phyloP scores from a whole-genome alignment of 2,329 filamentous ascomycete genomes.

The Xylariaceae sp. region DNA sequence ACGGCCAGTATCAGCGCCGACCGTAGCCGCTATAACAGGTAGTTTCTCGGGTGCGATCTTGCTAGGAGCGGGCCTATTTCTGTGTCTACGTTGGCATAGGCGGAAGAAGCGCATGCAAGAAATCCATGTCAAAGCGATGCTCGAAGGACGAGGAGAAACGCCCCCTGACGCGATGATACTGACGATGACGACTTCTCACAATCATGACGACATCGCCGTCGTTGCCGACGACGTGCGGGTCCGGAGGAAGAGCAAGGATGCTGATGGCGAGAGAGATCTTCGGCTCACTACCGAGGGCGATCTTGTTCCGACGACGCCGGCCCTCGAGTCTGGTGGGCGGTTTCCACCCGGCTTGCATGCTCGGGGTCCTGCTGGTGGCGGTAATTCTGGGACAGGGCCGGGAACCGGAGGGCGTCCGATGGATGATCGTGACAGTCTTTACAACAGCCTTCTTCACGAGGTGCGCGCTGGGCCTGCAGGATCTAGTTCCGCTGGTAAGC shows the following conservation, averaged over 20 bases:
- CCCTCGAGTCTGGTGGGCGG: constrained; percentile 22
- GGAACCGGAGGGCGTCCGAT: background rate
- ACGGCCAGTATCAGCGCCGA: constrained; percentile 9
- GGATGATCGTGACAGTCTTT: constrained; percentile 13
- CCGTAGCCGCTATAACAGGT: constrained; percentile 24
- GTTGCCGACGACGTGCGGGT: background rate
- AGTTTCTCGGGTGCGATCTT: constrained; percentile 25
- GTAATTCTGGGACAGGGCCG: background rate
- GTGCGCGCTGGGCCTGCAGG: constrained; percentile 13
- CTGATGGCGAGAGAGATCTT: constrained; percentile 4
- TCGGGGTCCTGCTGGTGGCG: constrained; percentile 3
- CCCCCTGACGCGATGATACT: constrained; percentile 2
- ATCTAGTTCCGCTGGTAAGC: constrained; percentile 11
- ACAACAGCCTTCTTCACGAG: constrained; percentile 16
- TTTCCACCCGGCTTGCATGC: constrained; percentile 14
- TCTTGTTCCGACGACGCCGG: constrained; percentile 22
- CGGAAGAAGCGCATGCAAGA: constrained; percentile 21
- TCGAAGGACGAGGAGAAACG: constrained; percentile 6
- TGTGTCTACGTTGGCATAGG: constrained; percentile 22
- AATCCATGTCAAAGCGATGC: constrained; percentile 10
- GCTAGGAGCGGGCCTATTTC: constrained; percentile 17
- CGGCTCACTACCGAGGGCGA: constrained; percentile 11
- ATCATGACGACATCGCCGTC: background rate
- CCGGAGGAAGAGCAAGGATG: background rate
- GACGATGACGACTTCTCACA: constrained; percentile 3